A percentile compares a stretch with the other conserved stretches of the same genome.
Evolutionary conservation across 495 filamentous ascomycete species (phyloP).

Genomic region (Filosporella fistucella): DNA sequence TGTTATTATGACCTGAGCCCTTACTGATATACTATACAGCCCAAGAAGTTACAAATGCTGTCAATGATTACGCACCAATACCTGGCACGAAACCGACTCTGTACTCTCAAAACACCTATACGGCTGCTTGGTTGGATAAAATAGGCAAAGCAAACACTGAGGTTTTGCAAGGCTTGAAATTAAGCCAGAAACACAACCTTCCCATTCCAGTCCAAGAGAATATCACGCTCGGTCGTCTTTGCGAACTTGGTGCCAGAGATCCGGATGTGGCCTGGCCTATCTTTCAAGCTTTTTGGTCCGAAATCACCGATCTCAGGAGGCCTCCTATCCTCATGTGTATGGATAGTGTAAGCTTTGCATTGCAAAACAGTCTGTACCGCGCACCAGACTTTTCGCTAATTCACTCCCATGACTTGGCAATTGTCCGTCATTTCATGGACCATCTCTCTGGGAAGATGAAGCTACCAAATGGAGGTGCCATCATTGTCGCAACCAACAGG

Average conservation of each 20-base stretch:
- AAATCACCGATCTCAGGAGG: conserved; percentile 63
- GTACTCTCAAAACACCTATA: conserved; percentile 77
- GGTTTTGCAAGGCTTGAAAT: conserved; percentile 52
- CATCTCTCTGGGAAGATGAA: conserved; percentile 52
- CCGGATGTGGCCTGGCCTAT: conserved; percentile 72
- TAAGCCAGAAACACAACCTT: conserved; percentile 56
- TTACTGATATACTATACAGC: conserved; percentile 40
- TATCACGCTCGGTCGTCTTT: conserved; percentile 63
- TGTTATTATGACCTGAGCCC: neutral
- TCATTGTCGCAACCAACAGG: conserved; percentile 67
- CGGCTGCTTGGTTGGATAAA: conserved; percentile 61
- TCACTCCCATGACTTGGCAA: conserved; percentile 80
- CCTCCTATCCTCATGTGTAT: conserved; percentile 77
- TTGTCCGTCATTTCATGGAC: conserved; percentile 71
- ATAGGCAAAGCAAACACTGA: conserved; percentile 69
- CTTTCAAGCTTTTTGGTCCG: conserved; percentile 76
- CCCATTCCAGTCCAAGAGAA: conserved; percentile 52
- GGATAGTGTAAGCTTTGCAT: conserved; percentile 77
- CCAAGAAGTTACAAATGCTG: conserved; percentile 72
- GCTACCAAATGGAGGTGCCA: conserved; percentile 72
- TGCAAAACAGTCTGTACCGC: conserved; percentile 69
- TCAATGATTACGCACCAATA: conserved; percentile 74
- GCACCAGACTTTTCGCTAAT: conserved; percentile 61
- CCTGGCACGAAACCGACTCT: conserved; percentile 44
- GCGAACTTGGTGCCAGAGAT: conserved; percentile 66